Conservation (phyloP, 805 yeast genomes). For the Saturnispora hagleri region DNA sequence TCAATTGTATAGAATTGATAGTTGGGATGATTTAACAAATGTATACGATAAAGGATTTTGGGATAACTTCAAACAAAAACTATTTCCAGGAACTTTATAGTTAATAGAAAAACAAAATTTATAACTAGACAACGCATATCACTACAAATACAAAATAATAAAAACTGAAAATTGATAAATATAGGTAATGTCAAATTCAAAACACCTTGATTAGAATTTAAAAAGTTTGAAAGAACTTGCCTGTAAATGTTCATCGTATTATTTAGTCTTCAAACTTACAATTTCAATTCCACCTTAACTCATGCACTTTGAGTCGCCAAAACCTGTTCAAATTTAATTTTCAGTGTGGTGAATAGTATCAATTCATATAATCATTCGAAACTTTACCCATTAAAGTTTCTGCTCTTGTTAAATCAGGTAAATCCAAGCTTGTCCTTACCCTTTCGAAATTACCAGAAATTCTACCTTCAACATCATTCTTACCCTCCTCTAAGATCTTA, state of each 20-base stretch:
- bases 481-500: conserved; percentile 10
- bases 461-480: conserved; percentile 15
- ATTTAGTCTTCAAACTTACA: neutral
- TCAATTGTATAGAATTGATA: conserved; percentile 10
- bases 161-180: neutral
- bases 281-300: too few species aligned
- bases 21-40: conserved; percentile 31
- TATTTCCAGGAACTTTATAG: conserved; percentile 17
- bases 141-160: neutral
- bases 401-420: conserved; percentile 30
- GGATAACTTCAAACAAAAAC: conserved; percentile 30
- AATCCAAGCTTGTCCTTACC: conserved; percentile 31
- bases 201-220: neutral
- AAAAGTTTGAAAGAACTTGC: neutral
- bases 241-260: neutral
- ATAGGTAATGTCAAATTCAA: neutral
- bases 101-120: neutral
- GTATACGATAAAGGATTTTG: conserved; percentile 43
- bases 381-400: conserved; percentile 25
- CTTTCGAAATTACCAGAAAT: conserved; percentile 20
- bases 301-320: neutral
- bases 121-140: neutral
- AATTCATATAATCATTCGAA: conserved; percentile 11
- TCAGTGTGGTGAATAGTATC: neutral
- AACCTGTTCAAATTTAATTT: neutral